phyloP scores from a whole-genome alignment of 805 yeast species.

The Lipomyces japonicus region DNA sequence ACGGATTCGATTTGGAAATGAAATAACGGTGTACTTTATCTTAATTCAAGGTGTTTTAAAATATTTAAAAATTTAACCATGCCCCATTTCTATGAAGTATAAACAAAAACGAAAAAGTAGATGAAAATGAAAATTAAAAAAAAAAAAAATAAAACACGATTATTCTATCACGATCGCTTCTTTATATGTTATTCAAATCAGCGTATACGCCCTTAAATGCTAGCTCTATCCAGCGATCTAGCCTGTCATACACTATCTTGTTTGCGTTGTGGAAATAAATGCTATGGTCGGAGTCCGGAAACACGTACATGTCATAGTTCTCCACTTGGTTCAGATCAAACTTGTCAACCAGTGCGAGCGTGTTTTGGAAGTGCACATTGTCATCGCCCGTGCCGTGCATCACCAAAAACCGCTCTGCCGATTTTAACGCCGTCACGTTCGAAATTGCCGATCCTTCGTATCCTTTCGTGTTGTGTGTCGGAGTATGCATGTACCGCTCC shows the following conservation, averaged over 20 bases:
- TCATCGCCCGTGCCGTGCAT: slow-evolving; percentile 99
- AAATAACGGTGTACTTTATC: too few relatives aligned
- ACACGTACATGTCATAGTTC: slow-evolving; percentile 83
- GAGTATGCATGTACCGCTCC: slow-evolving; percentile 89
- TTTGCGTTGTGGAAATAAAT: slow-evolving; percentile 78
- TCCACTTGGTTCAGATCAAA: slow-evolving; percentile 71
- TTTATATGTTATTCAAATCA: too few relatives aligned
- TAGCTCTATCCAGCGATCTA: slow-evolving; percentile 54
- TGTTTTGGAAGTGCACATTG: slow-evolving; percentile 92
- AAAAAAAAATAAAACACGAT: too few relatives aligned
- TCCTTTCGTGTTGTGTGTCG: slow-evolving; percentile 60
- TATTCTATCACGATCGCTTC: too few relatives aligned
- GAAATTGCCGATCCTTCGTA: slow-evolving; percentile 57
- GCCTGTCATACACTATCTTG: slow-evolving; percentile 63
- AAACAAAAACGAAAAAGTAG: too few relatives aligned
- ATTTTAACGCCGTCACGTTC: slow-evolving; percentile 53
- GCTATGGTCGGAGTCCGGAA: slow-evolving; percentile 90
- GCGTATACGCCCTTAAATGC: slow-evolving; percentile 22
- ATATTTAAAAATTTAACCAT: too few relatives aligned
- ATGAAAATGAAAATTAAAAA: too few relatives aligned
- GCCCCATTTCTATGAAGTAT: too few relatives aligned
- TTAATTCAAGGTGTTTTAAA: too few relatives aligned
- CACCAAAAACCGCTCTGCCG: slow-evolving; percentile 64
- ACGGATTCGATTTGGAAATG: too few relatives aligned
- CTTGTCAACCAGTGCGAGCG: slow-evolving; percentile 70